phyloP scores from a whole-genome alignment of 352 stramenopile genomes.

The Pelagophyceae sp. region DNA sequence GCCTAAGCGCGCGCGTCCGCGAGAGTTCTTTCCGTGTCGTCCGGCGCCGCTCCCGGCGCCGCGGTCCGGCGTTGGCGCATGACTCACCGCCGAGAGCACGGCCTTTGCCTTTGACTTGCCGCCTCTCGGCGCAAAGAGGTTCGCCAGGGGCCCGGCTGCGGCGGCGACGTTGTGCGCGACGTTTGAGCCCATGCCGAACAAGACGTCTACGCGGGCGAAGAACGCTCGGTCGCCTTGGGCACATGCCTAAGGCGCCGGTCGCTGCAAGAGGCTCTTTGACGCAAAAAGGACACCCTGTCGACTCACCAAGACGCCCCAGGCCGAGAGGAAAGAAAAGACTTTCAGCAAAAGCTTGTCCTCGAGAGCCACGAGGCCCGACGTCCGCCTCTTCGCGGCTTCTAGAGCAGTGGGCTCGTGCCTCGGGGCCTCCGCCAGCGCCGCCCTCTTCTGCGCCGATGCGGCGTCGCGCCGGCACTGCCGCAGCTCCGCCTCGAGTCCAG shows the following conservation, averaged over 20 bases:
- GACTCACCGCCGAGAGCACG: neutral
- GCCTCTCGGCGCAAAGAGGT: too few relatives aligned
- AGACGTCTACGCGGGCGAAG: neutral
- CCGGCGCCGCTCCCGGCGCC: too few relatives aligned
- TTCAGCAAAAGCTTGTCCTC: neutral
- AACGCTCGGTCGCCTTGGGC: neutral
- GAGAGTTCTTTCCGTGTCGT: too few relatives aligned
- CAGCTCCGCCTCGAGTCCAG: too few relatives aligned
- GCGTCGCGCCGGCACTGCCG: too few relatives aligned
- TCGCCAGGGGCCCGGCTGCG: neutral
- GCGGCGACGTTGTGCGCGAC: neutral
- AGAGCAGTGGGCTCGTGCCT: neutral
- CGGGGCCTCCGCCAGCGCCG: neutral
- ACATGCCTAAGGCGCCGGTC: neutral
- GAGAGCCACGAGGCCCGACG: neutral
- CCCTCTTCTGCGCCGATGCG: neutral
- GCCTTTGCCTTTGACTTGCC: neutral
- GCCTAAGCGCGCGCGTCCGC: too few relatives aligned
- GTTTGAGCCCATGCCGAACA: neutral
- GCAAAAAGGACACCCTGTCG: too few relatives aligned
- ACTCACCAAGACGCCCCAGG: neutral
- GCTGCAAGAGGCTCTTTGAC: too few relatives aligned
- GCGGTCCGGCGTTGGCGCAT: too few relatives aligned
- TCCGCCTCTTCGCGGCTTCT: neutral
- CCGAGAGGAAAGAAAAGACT: conserved; percentile 1